phyloP scores from a whole-genome alignment of 805 yeast species.

The Starmera quercuum region DNA sequence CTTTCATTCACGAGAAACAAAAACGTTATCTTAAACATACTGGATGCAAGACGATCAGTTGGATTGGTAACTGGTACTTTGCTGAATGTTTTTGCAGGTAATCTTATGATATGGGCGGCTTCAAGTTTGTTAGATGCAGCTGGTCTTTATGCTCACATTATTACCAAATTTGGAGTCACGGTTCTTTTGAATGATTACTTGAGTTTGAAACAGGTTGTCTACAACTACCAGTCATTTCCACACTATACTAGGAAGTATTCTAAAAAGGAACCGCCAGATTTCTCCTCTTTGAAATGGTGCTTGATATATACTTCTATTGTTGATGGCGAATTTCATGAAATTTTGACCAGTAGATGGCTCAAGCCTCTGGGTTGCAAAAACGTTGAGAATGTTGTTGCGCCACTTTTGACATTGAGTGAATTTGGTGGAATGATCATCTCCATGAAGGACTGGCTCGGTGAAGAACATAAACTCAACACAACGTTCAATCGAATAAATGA shows the following conservation, averaged over 20 bases:
- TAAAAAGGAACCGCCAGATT: conserved; percentile 65
- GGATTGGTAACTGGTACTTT: conserved; percentile 81
- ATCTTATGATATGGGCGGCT: conserved; percentile 72
- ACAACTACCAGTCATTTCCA: conserved; percentile 88
- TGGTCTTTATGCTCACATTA: conserved; percentile 79
- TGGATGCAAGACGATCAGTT: conserved; percentile 71
- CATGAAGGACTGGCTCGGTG: conserved; percentile 84
- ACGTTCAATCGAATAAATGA: conserved; percentile 28
- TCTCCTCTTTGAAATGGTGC: conserved; percentile 82
- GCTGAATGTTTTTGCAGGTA: conserved; percentile 80
- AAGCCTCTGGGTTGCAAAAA: conserved; percentile 80
- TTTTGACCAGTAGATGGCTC: conserved; percentile 83
- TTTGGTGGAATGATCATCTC: conserved; percentile 96
- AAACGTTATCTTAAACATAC: conserved; percentile 52
- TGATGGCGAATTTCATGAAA: conserved; percentile 88
- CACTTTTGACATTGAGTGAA: conserved; percentile 81
- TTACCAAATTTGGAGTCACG: conserved; percentile 64
- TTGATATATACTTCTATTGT: conserved; percentile 81
- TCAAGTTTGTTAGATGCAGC: conserved; percentile 66
- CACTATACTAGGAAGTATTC: conserved; percentile 74
- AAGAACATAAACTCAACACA: conserved; percentile 54
- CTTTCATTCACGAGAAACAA: conserved; percentile 38
- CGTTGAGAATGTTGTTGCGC: conserved; percentile 74
- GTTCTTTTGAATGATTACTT: conserved; percentile 79
- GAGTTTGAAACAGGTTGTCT: conserved; percentile 82